A percentile compares a stretch with the other conserved stretches of the same genome.
Conservation (phyloP, 108 stramenopile genomes). For the Tribonema minus region DNA sequence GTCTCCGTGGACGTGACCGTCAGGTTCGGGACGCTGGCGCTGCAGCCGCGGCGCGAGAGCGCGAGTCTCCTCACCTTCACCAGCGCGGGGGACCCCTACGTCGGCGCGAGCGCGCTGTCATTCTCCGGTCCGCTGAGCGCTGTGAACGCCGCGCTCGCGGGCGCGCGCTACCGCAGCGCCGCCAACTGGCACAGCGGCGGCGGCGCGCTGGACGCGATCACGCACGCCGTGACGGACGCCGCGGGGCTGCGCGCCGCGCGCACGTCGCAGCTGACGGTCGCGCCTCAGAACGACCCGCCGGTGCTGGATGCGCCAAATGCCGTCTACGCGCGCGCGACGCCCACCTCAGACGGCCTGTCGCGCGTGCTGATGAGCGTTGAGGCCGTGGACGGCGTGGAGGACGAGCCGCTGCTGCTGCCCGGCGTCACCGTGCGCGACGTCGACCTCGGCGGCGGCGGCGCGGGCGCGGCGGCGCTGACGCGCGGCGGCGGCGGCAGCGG, state of each 20-base stretch:
- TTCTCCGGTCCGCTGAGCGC: constrained; percentile 22
- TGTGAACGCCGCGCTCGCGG: constrained; percentile 7
- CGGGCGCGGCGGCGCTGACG: neutral
- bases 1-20: no score
- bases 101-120: no score
- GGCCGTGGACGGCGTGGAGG: neutral
- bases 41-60: no score
- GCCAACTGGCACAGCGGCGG: constrained; percentile 33
- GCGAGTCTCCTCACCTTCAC: no score
- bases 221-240: no score
- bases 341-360: constrained; percentile 11
- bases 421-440: constrained; percentile 30
- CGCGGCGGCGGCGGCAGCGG: neutral
- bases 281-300: constrained; percentile 36
- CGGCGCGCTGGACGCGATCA: neutral
- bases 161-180: constrained; percentile 1
- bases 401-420: neutral
- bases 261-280: neutral
- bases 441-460: constrained; percentile 1
- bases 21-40: no score
- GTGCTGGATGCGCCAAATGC: constrained; percentile 14
- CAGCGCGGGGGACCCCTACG: no score
- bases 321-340: neutral
- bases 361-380: neutral
- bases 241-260: no score